These are phyloP conservation scores for Skeletonema marinoi DNA, from an alignment of 108 stramenopile genomes.

Conservation along the genomic window DNA sequence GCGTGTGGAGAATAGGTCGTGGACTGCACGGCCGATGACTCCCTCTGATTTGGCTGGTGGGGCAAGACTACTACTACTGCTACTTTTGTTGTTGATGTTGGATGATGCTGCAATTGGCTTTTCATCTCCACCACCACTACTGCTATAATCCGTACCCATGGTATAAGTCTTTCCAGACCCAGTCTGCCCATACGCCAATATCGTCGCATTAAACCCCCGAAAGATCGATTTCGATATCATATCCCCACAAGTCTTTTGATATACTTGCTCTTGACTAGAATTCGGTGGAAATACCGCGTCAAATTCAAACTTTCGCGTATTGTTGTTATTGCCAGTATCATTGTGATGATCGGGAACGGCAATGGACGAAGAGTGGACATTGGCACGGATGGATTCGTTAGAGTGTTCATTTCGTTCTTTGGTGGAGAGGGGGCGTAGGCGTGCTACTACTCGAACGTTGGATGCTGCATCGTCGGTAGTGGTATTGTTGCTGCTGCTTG, in stretches of 20 bases:
- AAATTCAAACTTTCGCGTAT: conserved; percentile 73
- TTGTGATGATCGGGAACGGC: background rate
- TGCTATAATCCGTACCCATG: conserved; percentile 29
- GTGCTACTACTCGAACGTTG: conserved; percentile 77
- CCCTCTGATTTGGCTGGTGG: conserved; percentile 46
- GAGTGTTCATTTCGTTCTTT: conserved; percentile 89
- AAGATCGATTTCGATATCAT: conserved; percentile 69
- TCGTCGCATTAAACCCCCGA: conserved; percentile 97
- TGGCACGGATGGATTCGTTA: conserved; percentile 19
- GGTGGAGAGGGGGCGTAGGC: conserved; percentile 91
- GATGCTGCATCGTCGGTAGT: background rate
- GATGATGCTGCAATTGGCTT: background rate
- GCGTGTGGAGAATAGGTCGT: conserved; percentile 50
- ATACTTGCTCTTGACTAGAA: conserved; percentile 82
- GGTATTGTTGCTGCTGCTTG: background rate
- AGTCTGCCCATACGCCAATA: conserved; percentile 98
- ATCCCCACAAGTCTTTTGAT: conserved; percentile 68
- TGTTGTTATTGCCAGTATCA: background rate
- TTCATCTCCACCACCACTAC: background rate
- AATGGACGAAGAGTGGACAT: conserved; percentile 1
- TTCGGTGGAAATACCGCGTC: conserved; percentile 87
- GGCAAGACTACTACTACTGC: background rate
- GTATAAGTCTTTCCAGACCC: conserved; percentile 82
- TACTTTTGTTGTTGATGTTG: too few relatives aligned
- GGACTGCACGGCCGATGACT: conserved; percentile 60